phyloP scores from a whole-genome alignment of 257 asterid genomes.

The Lavandula angustifolia region DNA sequence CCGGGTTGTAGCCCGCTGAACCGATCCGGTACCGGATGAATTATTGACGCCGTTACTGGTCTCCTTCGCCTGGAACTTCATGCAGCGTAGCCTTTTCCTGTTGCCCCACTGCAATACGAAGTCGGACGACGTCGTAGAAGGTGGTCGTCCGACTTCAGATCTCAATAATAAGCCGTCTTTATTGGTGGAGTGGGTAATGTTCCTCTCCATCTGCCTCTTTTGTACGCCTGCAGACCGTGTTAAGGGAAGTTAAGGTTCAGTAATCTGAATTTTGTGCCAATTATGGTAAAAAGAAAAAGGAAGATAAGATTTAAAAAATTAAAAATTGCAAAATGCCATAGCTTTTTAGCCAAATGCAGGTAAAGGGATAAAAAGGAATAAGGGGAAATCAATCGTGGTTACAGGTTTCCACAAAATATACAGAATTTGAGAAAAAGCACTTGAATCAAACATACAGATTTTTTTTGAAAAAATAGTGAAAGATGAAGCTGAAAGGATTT shows the following conservation, averaged over 20 bases:
- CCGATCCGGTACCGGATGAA: conserved; percentile 47
- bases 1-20: conserved; percentile 45
- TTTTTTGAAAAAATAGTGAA: no score
- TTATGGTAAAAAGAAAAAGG: conserved; percentile 13
- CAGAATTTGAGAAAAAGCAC: no score
- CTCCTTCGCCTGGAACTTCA: conserved; percentile 69
- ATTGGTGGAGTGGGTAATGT: conserved; percentile 39
- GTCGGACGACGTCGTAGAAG: conserved; percentile 60
- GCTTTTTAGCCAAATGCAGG: conserved; percentile 31
- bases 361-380: not conserved
- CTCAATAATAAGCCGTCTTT: conserved; percentile 54
- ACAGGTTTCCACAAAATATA: no score
- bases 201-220: conserved; percentile 64
- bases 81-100: conserved; percentile 74
- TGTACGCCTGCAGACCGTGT: conserved; percentile 40
- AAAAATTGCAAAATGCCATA: conserved; percentile 5
- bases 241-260: conserved; percentile 34
- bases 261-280: not conserved
- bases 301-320: not conserved
- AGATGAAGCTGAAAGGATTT: not conserved
- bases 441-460: no score
- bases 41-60: conserved; percentile 31
- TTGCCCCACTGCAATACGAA: conserved; percentile 88
- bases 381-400: no score
- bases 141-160: conserved; percentile 55